Conservation (phyloP, 1,139 yeast genomes). For the Casaregolazyma suthepensis region DNA sequence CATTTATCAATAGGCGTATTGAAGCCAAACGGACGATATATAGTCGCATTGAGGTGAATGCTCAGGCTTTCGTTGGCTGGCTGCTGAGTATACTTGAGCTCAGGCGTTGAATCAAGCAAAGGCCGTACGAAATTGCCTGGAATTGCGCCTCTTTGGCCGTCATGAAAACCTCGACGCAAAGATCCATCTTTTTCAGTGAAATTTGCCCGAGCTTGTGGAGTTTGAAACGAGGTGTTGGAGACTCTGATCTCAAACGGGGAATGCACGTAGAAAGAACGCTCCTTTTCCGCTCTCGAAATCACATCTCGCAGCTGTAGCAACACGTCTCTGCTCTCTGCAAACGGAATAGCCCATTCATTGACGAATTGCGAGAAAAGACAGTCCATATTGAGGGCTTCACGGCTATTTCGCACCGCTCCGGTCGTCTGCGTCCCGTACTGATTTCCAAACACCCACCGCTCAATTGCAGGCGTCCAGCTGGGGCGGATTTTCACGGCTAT, state of each 20-base stretch:
- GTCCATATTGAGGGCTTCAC: constrained; percentile 90
- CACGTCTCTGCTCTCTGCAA: constrained; percentile 67
- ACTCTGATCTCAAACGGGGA: constrained; percentile 95
- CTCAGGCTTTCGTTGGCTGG: constrained; percentile 70
- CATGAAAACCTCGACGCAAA: constrained; percentile 11
- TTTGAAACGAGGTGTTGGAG: constrained; percentile 60
- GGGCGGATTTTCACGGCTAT: constrained; percentile 69
- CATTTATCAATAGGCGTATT: constrained; percentile 72
- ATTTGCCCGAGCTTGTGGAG: constrained; percentile 9
- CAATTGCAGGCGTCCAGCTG: constrained; percentile 74
- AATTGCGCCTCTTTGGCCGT: constrained; percentile 52
- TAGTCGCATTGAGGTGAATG: constrained; percentile 84
- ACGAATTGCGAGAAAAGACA: constrained; percentile 92
- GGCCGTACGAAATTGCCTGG: constrained; percentile 83
- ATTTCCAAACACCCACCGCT: constrained; percentile 73
- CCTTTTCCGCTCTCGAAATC: constrained; percentile 54
- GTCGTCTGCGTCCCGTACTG: constrained; percentile 71
- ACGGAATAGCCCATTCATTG: constrained; percentile 93
- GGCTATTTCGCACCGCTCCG: constrained; percentile 62
- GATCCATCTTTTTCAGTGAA: constrained; percentile 12
- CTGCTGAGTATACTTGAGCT: constrained; percentile 43
- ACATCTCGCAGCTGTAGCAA: constrained; percentile 56
- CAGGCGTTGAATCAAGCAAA: constrained; percentile 72
- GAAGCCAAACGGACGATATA: constrained; percentile 84
- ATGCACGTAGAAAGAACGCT: constrained; percentile 71